These are phyloP conservation scores for Candida easanensis DNA, from an alignment of 805 yeast species.

Conservation along the genomic window DNA sequence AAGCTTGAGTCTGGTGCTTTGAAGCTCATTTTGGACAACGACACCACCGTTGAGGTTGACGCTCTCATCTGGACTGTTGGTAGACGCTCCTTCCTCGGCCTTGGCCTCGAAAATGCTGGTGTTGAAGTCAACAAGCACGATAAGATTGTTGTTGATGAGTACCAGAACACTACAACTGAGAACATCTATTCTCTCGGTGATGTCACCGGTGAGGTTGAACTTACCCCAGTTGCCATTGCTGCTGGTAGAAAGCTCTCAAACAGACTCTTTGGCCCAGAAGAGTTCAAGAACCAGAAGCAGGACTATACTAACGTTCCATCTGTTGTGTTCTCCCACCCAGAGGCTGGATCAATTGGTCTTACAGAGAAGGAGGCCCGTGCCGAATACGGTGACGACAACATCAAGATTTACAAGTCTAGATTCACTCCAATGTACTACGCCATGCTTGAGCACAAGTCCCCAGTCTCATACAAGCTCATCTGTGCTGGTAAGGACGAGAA, in stretches of 20 bases:
- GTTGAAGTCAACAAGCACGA: conserved; percentile 58
- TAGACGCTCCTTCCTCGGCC: conserved; percentile 69
- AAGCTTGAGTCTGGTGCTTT: conserved; percentile 48
- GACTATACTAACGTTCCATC: conserved; percentile 88
- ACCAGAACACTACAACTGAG: conserved; percentile 72
- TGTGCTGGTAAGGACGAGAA: conserved; percentile 80
- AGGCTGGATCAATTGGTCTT: conserved; percentile 91
- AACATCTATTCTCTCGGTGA: conserved; percentile 88
- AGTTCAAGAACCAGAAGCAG: conserved; percentile 70
- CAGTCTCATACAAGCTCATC: conserved; percentile 82
- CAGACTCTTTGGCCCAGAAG: conserved; percentile 81
- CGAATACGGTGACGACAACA: conserved; percentile 73
- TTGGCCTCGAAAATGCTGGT: conserved; percentile 77
- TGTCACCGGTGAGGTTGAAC: conserved; percentile 86
- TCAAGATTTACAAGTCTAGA: conserved; percentile 78
- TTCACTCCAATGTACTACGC: conserved; percentile 94
- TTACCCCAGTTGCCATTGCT: conserved; percentile 98
- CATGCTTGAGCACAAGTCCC: conserved; percentile 73
- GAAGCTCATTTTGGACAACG: conserved; percentile 42
- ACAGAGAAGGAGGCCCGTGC: conserved; percentile 74
- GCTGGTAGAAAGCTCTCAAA: conserved; percentile 94
- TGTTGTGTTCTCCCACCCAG: conserved; percentile 98
- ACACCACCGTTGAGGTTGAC: conserved; percentile 60
- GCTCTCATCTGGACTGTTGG: conserved; percentile 92
- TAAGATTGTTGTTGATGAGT: conserved; percentile 80